Percentiles rank a stretch among this genome's conserved stretches.
Evolutionary conservation across 495 filamentous ascomycete genomes (phyloP).

Genomic region (Penicillium flavigenum): DNA sequence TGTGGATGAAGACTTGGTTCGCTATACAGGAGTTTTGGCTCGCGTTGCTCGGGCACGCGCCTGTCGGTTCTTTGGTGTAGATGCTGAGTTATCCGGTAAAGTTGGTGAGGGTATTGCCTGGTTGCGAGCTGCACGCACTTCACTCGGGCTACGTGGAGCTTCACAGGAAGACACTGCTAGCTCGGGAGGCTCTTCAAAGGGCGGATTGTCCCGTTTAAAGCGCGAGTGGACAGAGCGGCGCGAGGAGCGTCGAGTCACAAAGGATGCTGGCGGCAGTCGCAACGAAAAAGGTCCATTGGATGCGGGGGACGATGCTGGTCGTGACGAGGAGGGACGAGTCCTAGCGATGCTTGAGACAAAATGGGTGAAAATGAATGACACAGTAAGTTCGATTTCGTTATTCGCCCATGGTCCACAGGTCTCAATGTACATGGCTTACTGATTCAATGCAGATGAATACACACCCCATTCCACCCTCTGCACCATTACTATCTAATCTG

Average conservation of each 20-base stretch:
- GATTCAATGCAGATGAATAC: constrained; percentile 65
- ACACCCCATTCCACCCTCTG: constrained; percentile 69
- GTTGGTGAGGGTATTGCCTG: constrained; percentile 82
- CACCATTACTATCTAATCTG: constrained; percentile 68
- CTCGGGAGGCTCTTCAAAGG: constrained; percentile 39
- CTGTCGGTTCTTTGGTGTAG: constrained; percentile 85
- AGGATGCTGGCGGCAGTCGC: constrained; percentile 59
- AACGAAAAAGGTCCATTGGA: constrained; percentile 60
- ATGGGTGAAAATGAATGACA: constrained; percentile 92
- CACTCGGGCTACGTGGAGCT: constrained; percentile 57
- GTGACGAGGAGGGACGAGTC: constrained; percentile 78
- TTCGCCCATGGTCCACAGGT: neutral
- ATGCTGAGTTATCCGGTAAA: constrained; percentile 78
- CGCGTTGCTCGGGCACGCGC: constrained; percentile 75
- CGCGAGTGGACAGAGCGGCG: constrained; percentile 51
- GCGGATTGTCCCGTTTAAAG: constrained; percentile 45
- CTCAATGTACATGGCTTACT: neutral
- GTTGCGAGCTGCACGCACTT: constrained; percentile 68
- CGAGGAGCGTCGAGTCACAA: constrained; percentile 61
- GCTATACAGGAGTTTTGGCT: constrained; percentile 71
- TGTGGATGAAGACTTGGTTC: constrained; percentile 59
- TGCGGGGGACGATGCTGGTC: constrained; percentile 82
- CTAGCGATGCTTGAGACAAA: constrained; percentile 83
- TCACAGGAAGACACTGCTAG: constrained; percentile 20
- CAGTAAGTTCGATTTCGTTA: constrained; percentile 53